Percentiles rank a stretch among this genome's conserved stretches.
Evolutionary conservation across 1,284 basidiomycete genomes (phyloP).

Genomic region (Sporisorium exsertum): DNA sequence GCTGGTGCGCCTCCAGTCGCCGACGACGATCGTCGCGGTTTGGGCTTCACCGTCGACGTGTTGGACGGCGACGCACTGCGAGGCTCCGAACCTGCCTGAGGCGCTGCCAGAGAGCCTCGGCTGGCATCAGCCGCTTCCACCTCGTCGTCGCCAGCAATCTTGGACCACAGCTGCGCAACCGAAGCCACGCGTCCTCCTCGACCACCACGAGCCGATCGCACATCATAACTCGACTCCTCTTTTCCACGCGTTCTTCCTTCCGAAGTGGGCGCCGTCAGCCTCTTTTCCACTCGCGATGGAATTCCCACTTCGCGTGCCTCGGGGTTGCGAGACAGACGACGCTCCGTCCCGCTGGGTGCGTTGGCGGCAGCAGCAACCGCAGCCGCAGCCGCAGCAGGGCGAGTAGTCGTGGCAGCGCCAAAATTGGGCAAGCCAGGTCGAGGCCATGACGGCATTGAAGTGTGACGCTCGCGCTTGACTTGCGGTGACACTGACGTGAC

Average conservation of each 20-base stretch:
- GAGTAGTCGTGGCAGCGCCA: background rate
- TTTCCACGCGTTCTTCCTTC: slow-evolving; percentile 10
- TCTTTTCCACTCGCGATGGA: slow-evolving; percentile 39
- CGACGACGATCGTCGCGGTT: slow-evolving; percentile 40
- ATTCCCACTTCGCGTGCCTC: slow-evolving; percentile 42
- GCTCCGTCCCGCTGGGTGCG: slow-evolving; percentile 12
- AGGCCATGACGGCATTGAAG: slow-evolving; percentile 46
- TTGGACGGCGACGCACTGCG: slow-evolving; percentile 36
- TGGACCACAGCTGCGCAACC: slow-evolving; percentile 79
- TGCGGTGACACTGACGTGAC: slow-evolving; percentile 2
- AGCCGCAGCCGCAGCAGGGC: background rate
- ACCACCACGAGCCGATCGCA: slow-evolving; percentile 81
- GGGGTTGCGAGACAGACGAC: slow-evolving; percentile 19
- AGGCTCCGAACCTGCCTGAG: slow-evolving; percentile 6
- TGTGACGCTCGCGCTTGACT: slow-evolving; percentile 34
- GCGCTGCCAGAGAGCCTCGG: slow-evolving; percentile 17
- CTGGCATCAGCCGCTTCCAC: slow-evolving; percentile 3
- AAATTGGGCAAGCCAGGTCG: slow-evolving; percentile 27
- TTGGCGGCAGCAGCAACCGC: background rate
- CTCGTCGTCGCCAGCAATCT: slow-evolving; percentile 55
- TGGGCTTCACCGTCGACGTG: slow-evolving; percentile 54
- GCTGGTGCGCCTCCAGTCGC: slow-evolving; percentile 50
- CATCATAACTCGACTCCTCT: slow-evolving; percentile 72
- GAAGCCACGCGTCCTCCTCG: slow-evolving; percentile 80
- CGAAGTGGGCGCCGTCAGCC: slow-evolving; percentile 21